Base-by-base conservation (phyloP, 805 yeast species). In the Ogataea populi-albae region DNA sequence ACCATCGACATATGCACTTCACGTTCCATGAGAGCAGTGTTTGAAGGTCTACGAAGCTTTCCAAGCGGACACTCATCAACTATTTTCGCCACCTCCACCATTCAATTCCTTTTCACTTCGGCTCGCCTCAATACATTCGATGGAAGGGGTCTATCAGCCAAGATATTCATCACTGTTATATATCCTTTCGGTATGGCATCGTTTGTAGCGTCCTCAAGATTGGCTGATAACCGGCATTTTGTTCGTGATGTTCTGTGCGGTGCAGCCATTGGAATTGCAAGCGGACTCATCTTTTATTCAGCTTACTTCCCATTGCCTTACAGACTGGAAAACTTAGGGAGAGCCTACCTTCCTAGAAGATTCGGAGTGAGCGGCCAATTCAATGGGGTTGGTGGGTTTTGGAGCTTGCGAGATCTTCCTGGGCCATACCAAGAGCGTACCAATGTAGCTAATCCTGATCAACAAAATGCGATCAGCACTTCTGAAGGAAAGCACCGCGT, bases 31-130 rank as follows among this genome's bases (percentile, higher is more conserved):
- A 47, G 41, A 11, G 38, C 61, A 3, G 50, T 76, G 14, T 50
- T 56, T 47, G 79, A 75, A 47, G 81, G 81, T 1, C 71, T 73
- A 49, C 63, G 78, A 44, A 70, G 77, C 18, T 74, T 78, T 31
- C 81, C 81, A 2, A 72, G 77, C 32, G 81, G 79, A 1, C 81
- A 76, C 49, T 65, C 80, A 1, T 61, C 77, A 6, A 61, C 74
- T 5, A 59, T 73, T 16, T 75, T 75, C 46, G 64, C 78, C 1
- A 69, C 79, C 1, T 61, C 67, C 40, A 60, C 65, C 1, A 51
- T 64, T 14, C 52, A 63, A 19, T 49, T 61, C 16, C 54, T 68
- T 16, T 59, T 64, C 43, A 37, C 59, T 8, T 47, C 64, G 4
- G 64, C 65, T 0, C 60, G 59, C 35, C 41, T 61, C 24, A 61